Evolutionary conservation across 2,329 filamentous ascomycete genomes (phyloP), one percentile per base, ranked within the genome.

Genomic region (Aspergillus puulaauensis): DNA sequence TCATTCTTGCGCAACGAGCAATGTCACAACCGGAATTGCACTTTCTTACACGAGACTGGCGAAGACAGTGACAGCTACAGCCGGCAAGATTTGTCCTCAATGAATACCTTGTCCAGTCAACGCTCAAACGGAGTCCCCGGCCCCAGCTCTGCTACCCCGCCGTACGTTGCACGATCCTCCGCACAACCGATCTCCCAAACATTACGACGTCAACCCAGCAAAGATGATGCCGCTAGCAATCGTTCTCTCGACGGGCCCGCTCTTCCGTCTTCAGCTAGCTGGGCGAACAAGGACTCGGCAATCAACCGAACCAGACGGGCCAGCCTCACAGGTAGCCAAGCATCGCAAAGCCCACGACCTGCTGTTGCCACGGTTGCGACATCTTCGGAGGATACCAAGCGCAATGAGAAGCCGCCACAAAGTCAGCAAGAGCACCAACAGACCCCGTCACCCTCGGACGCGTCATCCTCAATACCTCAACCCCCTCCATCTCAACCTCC

Each of bases 21-120:
- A 64, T 99, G 95, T 76, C 92, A 90, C 56, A 99, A 99, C 70
- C 87, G 93, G 52, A 93, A 95, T 62, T 99, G 95, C 80, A 99
- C 97, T 86, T 99, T 99, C 74, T 78, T 99, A 51, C 95, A 99
- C 70, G 96, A 99, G 75, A 90, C 95, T 40, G 96, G 95, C n/a
- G 95, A 99, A 70, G 95, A 97, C 67, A 93, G 95, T 65, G 93
- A 98, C 70, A 97, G 92, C 76, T 98, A 96, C 72, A 96, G 91
- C 8, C 86, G 95, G 48, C 92, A 97, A 72, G 93, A 97, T 73
- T 78, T 98, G 39, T 98, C 93, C 1, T 96, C 93, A 17, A 90
- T 97, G 82, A 98, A 97, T 68, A 93, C 90, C 59, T 87, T 92
- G 56, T 90, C 89, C 61, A 92, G 90, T 2, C 91, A 88, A 70